Evolutionary conservation across 108 stramenopile genomes (phyloP), one percentile per base, ranked within the genome.

Genomic region (Skeletonema tropicum): DNA sequence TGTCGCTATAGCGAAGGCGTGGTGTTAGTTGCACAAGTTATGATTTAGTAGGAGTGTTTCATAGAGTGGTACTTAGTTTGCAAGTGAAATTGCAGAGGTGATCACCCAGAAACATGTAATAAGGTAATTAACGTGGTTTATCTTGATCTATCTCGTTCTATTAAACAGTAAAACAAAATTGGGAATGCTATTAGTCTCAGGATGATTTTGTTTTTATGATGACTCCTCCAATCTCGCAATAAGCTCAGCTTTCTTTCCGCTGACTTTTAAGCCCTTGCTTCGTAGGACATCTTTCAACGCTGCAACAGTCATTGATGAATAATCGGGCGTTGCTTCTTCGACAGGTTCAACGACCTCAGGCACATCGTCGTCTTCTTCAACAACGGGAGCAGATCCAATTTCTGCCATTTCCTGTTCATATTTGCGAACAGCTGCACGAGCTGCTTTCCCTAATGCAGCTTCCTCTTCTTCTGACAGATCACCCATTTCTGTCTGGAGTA

Each of bases 181-280:
- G 8, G 14, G 19, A 23, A 23, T 23, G 52, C 21, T 25, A 19
- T 3, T 35, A 35, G 7, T 35, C 33, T 35, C 38, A 38, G 38
- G 52, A 23, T 15, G n/a, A 55, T n/a, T 55, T 25, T 23, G 15
- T 14, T 14, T 60, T 68, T 68, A 73, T 1, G 52, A 73, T 63
- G 67, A 73, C 60, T 36, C 58, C 23, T 55, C 52, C 30, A 91
- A 48, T 11, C 88, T 66, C 12, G 77, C 84, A 38, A 88, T 74
- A 33, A 91, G 60, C 33, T 87, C 90, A 8, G 75, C 55, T 45
- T 88, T 87, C 70, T 85, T 91, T n/a, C 88, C 90, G 38, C 85
- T 66, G 3, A 75, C 72, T 68, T 86, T 89, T 39, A 89, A 69
- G 2, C 87, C 89, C 49, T 76, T 66, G 33, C 76, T 63, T 55